These are phyloP conservation scores for Funneliformis mosseae DNA, from an alignment of 192 early-diverging fungal species.

Conservation along the genomic window DNA sequence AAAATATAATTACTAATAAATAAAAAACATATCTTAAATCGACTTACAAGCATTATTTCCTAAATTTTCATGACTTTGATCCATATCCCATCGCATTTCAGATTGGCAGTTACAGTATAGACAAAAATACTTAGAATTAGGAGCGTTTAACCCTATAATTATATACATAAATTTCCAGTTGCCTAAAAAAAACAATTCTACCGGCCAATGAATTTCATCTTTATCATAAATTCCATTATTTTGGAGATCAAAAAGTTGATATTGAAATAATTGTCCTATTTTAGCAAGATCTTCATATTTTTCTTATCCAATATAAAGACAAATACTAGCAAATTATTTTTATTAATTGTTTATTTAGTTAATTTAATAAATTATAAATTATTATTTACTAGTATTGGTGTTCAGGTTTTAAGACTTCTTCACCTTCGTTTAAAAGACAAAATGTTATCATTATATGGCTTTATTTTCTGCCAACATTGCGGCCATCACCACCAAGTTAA, in stretches of 20 bases:
- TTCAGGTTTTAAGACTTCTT: not conserved
- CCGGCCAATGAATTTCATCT: not conserved
- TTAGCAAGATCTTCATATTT: not conserved
- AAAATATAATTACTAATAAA: too few species aligned
- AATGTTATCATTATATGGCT: not conserved
- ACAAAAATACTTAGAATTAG: constrained; percentile 1
- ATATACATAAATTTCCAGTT: not conserved
- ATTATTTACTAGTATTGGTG: not conserved
- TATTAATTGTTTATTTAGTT: not conserved
- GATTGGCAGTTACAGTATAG: constrained; percentile 1
- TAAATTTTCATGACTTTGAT: not conserved
- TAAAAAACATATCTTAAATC: too few species aligned
- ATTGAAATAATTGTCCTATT: not conserved
- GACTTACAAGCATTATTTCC: not conserved
- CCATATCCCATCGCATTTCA: not conserved
- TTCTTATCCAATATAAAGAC: not conserved
- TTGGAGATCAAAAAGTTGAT: not conserved
- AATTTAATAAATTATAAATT: not conserved
- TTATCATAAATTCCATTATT: not conserved
- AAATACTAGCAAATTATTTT: not conserved
- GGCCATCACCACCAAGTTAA: not conserved
- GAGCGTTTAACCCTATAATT: not conserved
- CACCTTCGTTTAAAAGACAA: not conserved
- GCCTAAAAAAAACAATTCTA: not conserved
- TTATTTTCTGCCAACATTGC: not conserved